These are phyloP conservation scores for Rubia yunnanensis DNA, from an alignment of 257 asterid species.

Conservation along the genomic window DNA sequence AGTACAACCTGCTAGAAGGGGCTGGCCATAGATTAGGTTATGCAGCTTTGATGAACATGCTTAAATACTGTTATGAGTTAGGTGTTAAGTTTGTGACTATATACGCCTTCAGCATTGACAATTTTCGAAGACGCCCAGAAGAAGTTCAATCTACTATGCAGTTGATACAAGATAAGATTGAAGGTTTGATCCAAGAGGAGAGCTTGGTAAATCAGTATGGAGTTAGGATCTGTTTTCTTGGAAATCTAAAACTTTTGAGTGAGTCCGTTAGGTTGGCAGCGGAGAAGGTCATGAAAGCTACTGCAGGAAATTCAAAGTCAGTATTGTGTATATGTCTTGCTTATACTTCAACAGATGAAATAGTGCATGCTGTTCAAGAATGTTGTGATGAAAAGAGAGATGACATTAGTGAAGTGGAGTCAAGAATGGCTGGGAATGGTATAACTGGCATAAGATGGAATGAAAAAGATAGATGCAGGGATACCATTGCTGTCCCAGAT, in stretches of 20 bases:
- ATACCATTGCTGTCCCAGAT: slow-evolving; percentile 28
- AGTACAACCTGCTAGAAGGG: slow-evolving; percentile 39
- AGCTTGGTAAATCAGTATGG: slow-evolving; percentile 53
- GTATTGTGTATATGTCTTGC: slow-evolving; percentile 66
- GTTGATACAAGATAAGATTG: slow-evolving; percentile 64
- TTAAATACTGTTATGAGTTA: slow-evolving; percentile 60
- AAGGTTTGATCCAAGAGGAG: slow-evolving; percentile 43
- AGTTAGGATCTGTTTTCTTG: slow-evolving; percentile 52
- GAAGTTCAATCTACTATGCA: slow-evolving; percentile 74
- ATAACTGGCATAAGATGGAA: slow-evolving; percentile 9
- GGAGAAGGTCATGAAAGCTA: slow-evolving; percentile 58
- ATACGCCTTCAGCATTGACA: slow-evolving; percentile 84
- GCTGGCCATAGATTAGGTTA: slow-evolving; percentile 55
- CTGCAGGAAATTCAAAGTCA: slow-evolving; percentile 44
- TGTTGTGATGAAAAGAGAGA: slow-evolving; percentile 36
- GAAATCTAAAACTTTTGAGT: slow-evolving; percentile 60
- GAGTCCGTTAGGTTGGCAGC: slow-evolving; percentile 50
- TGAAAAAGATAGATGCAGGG: slow-evolving; percentile 15
- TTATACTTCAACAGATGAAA: slow-evolving; percentile 78
- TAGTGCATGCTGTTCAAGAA: slow-evolving; percentile 48
- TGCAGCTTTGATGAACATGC: slow-evolving; percentile 47
- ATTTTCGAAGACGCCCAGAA: slow-evolving; percentile 63
- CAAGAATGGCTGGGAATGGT: slow-evolving; percentile 19
- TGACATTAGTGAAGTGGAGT: slow-evolving; percentile 14
- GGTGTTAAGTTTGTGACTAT: slow-evolving; percentile 44